phyloP scores from a whole-genome alignment of 176 grass and related monocot species.

The Dactylis glomerata region DNA sequence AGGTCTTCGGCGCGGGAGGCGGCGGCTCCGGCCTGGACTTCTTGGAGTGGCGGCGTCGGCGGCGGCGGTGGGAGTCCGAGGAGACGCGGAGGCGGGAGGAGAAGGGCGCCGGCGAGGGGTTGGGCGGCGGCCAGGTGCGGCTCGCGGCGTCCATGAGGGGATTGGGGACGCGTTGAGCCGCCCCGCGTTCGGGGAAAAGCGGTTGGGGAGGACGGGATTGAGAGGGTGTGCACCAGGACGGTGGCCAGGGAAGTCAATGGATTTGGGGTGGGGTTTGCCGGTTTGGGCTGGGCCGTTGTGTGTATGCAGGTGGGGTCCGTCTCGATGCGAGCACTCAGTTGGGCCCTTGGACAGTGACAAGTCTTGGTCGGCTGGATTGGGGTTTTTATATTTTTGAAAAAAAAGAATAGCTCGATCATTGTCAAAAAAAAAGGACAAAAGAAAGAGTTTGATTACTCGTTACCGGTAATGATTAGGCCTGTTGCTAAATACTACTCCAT shows the following conservation, averaged over 20 bases:
- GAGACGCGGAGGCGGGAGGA: constrained; percentile 15
- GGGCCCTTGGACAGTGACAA: neutral
- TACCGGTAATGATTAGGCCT: no score
- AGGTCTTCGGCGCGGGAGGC: neutral
- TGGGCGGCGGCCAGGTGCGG: constrained; percentile 46
- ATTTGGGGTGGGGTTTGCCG: neutral
- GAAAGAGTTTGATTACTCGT: neutral
- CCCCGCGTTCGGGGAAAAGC: neutral
- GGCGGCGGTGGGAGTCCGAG: neutral
- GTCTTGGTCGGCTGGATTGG: neutral
- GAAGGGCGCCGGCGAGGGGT: constrained; percentile 35
- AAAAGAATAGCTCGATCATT: neutral
- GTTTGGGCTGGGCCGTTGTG: neutral
- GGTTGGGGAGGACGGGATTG: neutral
- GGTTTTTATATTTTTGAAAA: neutral
- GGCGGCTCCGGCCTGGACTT: constrained; percentile 2
- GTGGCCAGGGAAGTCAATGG: constrained; percentile 1
- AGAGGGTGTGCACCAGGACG: neutral
- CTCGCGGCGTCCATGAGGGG: constrained; percentile 39
- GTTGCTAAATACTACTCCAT: no score
- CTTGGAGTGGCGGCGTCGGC: constrained; percentile 40
- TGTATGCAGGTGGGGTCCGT: neutral
- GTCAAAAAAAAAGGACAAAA: neutral
- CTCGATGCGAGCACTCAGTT: neutral
- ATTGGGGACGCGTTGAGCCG: neutral